Evolutionary conservation across 495 filamentous ascomycete species (phyloP).

Genomic region (Arthonia radiata): DNA sequence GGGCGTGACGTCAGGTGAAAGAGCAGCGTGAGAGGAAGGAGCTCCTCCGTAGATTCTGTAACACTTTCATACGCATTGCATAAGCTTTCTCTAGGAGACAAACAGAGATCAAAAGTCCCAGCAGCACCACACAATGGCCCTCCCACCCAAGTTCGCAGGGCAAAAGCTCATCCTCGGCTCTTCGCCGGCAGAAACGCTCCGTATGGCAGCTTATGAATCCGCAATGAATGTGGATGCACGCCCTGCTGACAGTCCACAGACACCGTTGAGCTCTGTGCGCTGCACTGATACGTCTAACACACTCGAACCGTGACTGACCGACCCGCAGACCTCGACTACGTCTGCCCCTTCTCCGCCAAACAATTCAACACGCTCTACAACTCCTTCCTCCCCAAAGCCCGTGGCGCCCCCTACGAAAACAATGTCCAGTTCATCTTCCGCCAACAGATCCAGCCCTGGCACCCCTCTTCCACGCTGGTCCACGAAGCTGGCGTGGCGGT

Average conservation of each 20-base stretch:
- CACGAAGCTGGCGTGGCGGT: conserved; percentile 78
- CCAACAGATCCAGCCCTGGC: conserved; percentile 89
- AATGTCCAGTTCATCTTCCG: conserved; percentile 54
- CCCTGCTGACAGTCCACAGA: too few relatives aligned
- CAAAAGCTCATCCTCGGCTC: conserved; percentile 28
- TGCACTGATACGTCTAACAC: not conserved
- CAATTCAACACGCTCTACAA: conserved; percentile 48
- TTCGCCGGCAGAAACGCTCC: conserved; percentile 18
- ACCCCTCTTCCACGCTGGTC: conserved; percentile 63
- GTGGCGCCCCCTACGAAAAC: conserved; percentile 24
- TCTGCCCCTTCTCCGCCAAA: conserved; percentile 49
- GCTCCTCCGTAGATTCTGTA: too few relatives aligned
- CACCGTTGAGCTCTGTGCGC: conserved; percentile 48
- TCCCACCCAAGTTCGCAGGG: conserved; percentile 54
- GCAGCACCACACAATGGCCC: conserved; percentile 28
- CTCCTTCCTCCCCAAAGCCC: conserved; percentile 28
- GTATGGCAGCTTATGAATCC: too few relatives aligned
- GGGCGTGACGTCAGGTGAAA: too few relatives aligned
- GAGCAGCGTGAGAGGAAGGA: too few relatives aligned
- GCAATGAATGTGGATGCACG: too few relatives aligned
- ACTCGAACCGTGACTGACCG: conserved; percentile 1
- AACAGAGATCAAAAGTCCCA: conserved; percentile 1
- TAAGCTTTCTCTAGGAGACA: too few relatives aligned
- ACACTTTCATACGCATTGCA: too few relatives aligned
- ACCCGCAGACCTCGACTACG: conserved; percentile 48